Base-by-base conservation (phyloP, 192 early-diverging fungal species). In the Coemansia sp. region DNA sequence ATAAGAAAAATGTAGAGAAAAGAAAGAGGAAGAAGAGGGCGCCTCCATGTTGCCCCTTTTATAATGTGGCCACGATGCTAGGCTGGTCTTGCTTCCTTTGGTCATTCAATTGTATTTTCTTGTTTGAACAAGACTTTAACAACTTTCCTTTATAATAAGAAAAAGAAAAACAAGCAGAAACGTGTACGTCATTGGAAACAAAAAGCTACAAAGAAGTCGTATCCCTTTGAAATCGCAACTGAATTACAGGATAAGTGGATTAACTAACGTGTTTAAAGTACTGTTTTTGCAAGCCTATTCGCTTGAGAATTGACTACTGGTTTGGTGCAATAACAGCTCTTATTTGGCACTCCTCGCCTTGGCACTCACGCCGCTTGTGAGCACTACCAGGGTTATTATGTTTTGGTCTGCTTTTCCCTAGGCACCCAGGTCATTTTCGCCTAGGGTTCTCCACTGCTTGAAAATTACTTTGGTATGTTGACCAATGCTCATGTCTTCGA, bases 401-500 rank as follows among this genome's bases (percentile, higher is more conserved):
- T 10, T 84, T 84, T 73, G 26, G 88, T 87, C 23, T 85, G 73
- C 37, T 55, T 62, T 40, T 84, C 70, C 85, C 84, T 88, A 9
- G 88, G 88, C n/a, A 62, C 77, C n/a, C 80, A 23, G 76, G 30
- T 84, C 77, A 8, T 72, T 70, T n/a, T 82, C 82, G 21, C 76
- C 66, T 69, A 89, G 63, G 0, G 35, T 35, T 32, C 83, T 84
- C 88, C 88, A 87, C 26, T 74, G 70, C 33, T 80, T 74, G 17
- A 92, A 89, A 66, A 94, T 91, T 2, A 90, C 74, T 66, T 92
- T 89, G 38, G 88, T 90, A 46, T 94, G 91, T 11, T 88, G 87
- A 11, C 91, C 92, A 63, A 92, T 86, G 30, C 87, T 88, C 60
- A 79, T 86, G 26, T 89, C 88, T 17, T 91, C 86, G 62, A 91